phyloP scores from a whole-genome alignment of 306 rosid genomes.

The Malus orientalis region DNA sequence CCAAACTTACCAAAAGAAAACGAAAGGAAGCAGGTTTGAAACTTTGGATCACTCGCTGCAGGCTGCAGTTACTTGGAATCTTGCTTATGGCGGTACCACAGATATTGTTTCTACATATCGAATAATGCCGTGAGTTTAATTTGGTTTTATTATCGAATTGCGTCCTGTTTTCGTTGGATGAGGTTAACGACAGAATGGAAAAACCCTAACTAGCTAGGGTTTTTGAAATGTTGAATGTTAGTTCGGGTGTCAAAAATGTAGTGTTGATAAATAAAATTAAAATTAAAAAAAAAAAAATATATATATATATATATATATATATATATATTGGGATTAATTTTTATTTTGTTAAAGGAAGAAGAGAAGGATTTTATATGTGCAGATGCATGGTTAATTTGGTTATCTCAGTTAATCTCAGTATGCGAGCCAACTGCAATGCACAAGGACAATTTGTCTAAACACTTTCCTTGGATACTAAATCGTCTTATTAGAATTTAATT shows the following conservation, averaged over 20 bases:
- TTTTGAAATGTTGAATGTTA: no score
- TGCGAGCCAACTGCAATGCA: background rate
- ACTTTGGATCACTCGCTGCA: slow-evolving; percentile 4
- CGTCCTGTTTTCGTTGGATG: no score
- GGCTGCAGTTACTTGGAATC: background rate
- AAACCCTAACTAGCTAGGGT: no score
- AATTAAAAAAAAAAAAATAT: no score
- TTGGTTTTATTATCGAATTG: background rate
- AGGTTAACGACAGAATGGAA: no score
- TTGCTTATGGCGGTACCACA: background rate
- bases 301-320: no score
- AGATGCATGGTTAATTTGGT: background rate
- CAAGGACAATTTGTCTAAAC: background rate
- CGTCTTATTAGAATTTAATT: background rate
- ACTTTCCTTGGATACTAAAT: background rate
- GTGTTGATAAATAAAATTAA: no score
- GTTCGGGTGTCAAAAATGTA: no score
- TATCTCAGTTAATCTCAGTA: background rate
- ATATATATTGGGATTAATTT: no score
- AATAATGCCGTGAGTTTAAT: background rate
- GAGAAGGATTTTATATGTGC: no score
- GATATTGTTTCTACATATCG: background rate
- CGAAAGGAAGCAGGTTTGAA: background rate
- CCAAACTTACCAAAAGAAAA: background rate
- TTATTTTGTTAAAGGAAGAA: no score